Evolutionary conservation across 768 basidiomycete genomes (phyloP).

Genomic region (Sporobolomyces pararoseus): DNA sequence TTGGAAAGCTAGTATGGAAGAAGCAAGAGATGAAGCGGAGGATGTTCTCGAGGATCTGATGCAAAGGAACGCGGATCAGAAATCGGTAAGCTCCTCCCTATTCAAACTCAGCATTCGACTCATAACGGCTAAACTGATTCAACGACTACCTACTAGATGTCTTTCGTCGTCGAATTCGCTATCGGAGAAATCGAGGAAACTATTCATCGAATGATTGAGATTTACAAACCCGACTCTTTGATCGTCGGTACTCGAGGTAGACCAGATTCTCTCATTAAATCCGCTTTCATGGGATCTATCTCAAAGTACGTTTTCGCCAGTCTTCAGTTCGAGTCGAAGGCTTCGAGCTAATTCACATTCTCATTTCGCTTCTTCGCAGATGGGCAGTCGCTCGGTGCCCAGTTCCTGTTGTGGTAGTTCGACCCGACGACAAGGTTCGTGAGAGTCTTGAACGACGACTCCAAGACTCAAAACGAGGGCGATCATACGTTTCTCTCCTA

Average conservation of each 20-base stretch:
- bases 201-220: conserved; percentile 62
- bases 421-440: conserved; percentile 50
- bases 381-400: conserved; percentile 87
- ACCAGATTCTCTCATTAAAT: conserved; percentile 56
- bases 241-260: conserved; percentile 86
- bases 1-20: conserved; percentile 53
- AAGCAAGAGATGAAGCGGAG: conserved; percentile 75
- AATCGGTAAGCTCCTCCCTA: conserved; percentile 57
- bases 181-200: conserved; percentile 84
- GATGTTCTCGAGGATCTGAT: conserved; percentile 75
- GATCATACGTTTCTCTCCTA: conserved; percentile 39
- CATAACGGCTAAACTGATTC: no score
- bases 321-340: not conserved
- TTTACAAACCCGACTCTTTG: conserved; percentile 81
- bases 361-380: conserved; percentile 48
- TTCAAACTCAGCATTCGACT: not conserved
- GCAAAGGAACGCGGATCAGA: conserved; percentile 71
- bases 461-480: conserved; percentile 33
- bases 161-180: conserved; percentile 87
- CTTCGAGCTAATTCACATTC: not conserved
- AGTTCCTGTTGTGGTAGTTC: conserved; percentile 91
- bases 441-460: conserved; percentile 36
- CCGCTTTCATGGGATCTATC: conserved; percentile 62
- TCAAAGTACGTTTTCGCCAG: conserved; percentile 52
- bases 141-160: conserved; percentile 60